Conservation (phyloP, 2,329 filamentous ascomycete genomes). For the Botryotinia calthae region DNA sequence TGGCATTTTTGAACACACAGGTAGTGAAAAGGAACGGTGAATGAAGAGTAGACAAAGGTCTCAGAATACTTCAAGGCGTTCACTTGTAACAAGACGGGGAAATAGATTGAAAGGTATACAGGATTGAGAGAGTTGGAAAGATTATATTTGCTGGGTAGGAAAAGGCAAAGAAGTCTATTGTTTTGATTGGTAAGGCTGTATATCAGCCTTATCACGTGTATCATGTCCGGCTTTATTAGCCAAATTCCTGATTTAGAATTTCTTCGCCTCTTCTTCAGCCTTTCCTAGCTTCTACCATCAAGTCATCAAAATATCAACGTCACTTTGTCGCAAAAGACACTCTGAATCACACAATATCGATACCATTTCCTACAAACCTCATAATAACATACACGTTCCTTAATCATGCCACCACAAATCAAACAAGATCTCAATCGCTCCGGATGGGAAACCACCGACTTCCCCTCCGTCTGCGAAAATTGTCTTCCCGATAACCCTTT, state of each 20-base stretch:
- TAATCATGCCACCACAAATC: constrained; percentile 81
- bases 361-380: background rate
- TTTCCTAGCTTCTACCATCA: constrained; percentile 4
- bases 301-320: background rate
- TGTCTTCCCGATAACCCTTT: constrained; percentile 96
- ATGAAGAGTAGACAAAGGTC: background rate
- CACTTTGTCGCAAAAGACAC: constrained; percentile 10
- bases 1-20: background rate
- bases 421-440: constrained; percentile 94
- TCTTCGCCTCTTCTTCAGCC: constrained; percentile 17
- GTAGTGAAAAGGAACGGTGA: constrained; percentile 5
- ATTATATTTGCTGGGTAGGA: background rate
- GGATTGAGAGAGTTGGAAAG: background rate
- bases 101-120: background rate
- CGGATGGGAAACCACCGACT: constrained; percentile 92
- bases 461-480: constrained; percentile 84
- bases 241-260: background rate
- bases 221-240: background rate
- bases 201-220: constrained; percentile 1
- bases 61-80: background rate
- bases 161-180: background rate
- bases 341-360: background rate
- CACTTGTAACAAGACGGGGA: background rate
- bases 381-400: background rate
- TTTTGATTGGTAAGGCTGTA: background rate